These are phyloP conservation scores for Tetracentron sinense DNA, from an alignment of 164 flowering plant genomes.

Conservation along the genomic window DNA sequence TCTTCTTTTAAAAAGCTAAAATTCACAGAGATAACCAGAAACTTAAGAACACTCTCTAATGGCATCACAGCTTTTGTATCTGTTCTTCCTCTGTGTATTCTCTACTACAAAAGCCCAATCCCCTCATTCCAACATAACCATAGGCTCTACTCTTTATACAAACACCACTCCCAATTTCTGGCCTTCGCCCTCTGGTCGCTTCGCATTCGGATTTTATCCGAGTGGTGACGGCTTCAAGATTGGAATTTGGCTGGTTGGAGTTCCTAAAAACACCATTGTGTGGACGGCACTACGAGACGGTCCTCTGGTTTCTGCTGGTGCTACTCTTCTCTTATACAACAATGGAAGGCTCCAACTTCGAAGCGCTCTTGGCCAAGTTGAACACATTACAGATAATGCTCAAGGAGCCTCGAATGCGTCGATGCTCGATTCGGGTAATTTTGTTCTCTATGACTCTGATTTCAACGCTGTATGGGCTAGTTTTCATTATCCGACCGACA, in stretches of 20 bases:
- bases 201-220: slow-evolving; percentile 30
- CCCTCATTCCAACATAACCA: slow-evolving; percentile 5
- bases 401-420: not conserved
- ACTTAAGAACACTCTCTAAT: not conserved
- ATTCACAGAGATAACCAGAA: no score
- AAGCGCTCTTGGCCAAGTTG: not conserved
- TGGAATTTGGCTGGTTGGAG: slow-evolving; percentile 13
- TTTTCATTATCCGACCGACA: not conserved
- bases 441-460: not conserved
- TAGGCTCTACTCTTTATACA: slow-evolving; percentile 17
- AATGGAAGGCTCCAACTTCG: not conserved
- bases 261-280: slow-evolving; percentile 5
- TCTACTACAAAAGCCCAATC: slow-evolving; percentile 11
- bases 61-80: not conserved
- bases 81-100: not conserved
- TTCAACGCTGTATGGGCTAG: not conserved
- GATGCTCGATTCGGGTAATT: not conserved
- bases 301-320: slow-evolving; percentile 3
- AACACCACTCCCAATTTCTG: slow-evolving; percentile 7
- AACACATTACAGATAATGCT: not conserved
- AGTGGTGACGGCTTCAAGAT: slow-evolving; percentile 11
- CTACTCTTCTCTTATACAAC: not conserved
- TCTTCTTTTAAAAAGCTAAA: no score
- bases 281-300: slow-evolving; percentile 27
- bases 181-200: slow-evolving; percentile 21